Percentiles rank a stretch among this genome's conserved stretches.
Evolutionary conservation across 2,329 filamentous ascomycete species (phyloP).

Genomic region (Aureobasidium mangrovei): DNA sequence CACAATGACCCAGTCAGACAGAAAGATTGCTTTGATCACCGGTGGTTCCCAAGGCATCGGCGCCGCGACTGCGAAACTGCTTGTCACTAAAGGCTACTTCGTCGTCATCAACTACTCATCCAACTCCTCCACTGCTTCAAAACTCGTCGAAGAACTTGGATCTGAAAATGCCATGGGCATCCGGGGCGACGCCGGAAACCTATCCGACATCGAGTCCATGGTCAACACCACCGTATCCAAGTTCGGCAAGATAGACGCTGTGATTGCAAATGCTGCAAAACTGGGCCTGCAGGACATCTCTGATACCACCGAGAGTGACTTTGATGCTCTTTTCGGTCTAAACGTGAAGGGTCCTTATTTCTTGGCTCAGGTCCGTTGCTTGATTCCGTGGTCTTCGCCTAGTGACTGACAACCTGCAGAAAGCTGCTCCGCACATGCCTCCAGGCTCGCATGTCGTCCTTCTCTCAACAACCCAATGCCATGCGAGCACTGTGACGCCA

Average conservation of each 20-base stretch:
- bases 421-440: slow-evolving; percentile 44
- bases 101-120: slow-evolving; percentile 49
- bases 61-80: slow-evolving; percentile 29
- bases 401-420: slow-evolving; percentile 27
- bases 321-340: slow-evolving; percentile 41
- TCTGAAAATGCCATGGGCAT: slow-evolving; percentile 43
- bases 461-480: slow-evolving; percentile 39
- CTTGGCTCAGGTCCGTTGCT: slow-evolving; percentile 34
- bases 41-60: slow-evolving; percentile 35
- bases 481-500: slow-evolving; percentile 33
- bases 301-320: slow-evolving; percentile 42
- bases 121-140: slow-evolving; percentile 46
- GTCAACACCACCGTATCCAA: slow-evolving; percentile 41
- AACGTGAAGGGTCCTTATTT: slow-evolving; percentile 54
- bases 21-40: slow-evolving; percentile 31
- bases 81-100: slow-evolving; percentile 34
- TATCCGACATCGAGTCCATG: slow-evolving; percentile 41
- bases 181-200: slow-evolving; percentile 45
- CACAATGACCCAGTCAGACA: not conserved
- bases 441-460: slow-evolving; percentile 44
- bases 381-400: not conserved
- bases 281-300: slow-evolving; percentile 44
- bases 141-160: slow-evolving; percentile 41
- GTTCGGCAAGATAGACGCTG: slow-evolving; percentile 50
- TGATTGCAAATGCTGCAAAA: slow-evolving; percentile 49